A percentile compares a stretch with the other conserved stretches of the same genome.
Conservation (phyloP, 2,329 filamentous ascomycete species). For the Drechmeria coniospora region DNA sequence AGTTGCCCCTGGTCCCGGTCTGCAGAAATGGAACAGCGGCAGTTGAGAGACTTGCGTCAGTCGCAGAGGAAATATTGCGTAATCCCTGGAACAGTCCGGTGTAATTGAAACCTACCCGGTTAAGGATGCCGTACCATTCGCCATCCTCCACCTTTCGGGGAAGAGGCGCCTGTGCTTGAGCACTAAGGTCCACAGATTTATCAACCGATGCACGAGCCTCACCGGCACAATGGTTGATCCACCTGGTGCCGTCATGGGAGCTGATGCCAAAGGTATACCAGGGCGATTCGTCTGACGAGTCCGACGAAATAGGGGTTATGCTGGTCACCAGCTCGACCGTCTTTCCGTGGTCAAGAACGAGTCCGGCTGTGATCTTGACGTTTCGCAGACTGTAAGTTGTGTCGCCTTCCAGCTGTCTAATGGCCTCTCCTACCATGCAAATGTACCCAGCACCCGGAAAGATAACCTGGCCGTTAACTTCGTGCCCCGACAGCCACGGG, state of each 20-base stretch:
- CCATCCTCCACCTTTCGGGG: constrained; percentile 1
- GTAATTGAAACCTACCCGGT: constrained; percentile 3
- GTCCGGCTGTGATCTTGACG: constrained; percentile 11
- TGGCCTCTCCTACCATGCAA: constrained; percentile 16
- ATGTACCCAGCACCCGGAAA: constrained; percentile 24
- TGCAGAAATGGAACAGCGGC: not conserved
- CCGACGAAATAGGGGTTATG: constrained; percentile 7
- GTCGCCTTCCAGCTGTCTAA: constrained; percentile 5
- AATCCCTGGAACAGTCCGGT: constrained; percentile 2
- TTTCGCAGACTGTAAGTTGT: constrained; percentile 4
- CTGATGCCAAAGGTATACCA: constrained; percentile 15
- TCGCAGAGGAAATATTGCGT: not conserved
- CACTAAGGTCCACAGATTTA: constrained; percentile 1
- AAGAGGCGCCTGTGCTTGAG: not conserved
- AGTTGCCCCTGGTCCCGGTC: not conserved
- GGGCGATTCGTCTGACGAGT: constrained; percentile 7
- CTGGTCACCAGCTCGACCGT: constrained; percentile 15
- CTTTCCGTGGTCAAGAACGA: constrained; percentile 13
- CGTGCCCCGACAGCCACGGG: constrained; percentile 23
- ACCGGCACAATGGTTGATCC: constrained; percentile 15
- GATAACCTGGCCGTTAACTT: constrained; percentile 16
- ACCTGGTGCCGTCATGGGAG: constrained; percentile 11
- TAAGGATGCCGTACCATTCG: constrained; percentile 2
- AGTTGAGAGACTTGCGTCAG: not conserved
- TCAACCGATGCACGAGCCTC: constrained; percentile 3